Conservation (phyloP, 1,284 basidiomycete genomes). For the Spongispora temasekensis region DNA sequence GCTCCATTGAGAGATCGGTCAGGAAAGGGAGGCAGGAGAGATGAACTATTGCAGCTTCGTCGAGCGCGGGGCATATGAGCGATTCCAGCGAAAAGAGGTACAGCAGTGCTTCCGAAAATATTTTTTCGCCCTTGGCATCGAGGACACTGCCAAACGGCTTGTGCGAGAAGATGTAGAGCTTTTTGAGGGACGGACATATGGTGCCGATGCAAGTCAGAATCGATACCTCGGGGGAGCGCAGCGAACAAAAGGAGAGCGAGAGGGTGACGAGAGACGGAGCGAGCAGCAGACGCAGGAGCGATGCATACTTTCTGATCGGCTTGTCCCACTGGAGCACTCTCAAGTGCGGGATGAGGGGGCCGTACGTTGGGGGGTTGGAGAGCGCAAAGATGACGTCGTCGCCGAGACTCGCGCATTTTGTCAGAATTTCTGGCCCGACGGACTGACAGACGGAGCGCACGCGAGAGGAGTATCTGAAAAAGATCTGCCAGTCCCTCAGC, state of each 20-base stretch:
- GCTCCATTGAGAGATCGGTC: constrained; percentile 15
- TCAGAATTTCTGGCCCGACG: not conserved
- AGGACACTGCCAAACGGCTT: constrained; percentile 1
- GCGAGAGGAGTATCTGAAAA: constrained; percentile 27
- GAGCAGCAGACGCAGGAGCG: constrained; percentile 25
- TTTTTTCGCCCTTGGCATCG: constrained; percentile 13
- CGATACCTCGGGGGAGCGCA: constrained; percentile 22
- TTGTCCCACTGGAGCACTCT: constrained; percentile 25
- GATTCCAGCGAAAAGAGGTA: constrained; percentile 19
- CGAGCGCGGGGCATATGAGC: constrained; percentile 20
- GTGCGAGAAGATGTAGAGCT: constrained; percentile 11
- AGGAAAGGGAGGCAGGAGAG: constrained; percentile 23
- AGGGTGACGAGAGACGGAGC: constrained; percentile 23
- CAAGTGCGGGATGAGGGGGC: constrained; percentile 26
- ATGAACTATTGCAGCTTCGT: constrained; percentile 27
- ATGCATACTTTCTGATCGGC: constrained; percentile 14
- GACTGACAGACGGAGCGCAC: constrained; percentile 12
- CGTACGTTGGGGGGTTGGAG: constrained; percentile 22
- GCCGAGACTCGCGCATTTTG: constrained; percentile 11
- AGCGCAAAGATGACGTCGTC: constrained; percentile 28
- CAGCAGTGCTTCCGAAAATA: constrained; percentile 23
- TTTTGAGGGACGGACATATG: constrained; percentile 22
- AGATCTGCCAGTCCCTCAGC: constrained; percentile 29
- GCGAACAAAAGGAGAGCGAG: constrained; percentile 8
- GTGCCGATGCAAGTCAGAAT: constrained; percentile 23